Percentiles rank a stretch among this genome's conserved stretches.
These are phyloP conservation scores for Andrographis paniculata DNA, from an alignment of 305 asterid genomes.

Conservation along the genomic window DNA sequence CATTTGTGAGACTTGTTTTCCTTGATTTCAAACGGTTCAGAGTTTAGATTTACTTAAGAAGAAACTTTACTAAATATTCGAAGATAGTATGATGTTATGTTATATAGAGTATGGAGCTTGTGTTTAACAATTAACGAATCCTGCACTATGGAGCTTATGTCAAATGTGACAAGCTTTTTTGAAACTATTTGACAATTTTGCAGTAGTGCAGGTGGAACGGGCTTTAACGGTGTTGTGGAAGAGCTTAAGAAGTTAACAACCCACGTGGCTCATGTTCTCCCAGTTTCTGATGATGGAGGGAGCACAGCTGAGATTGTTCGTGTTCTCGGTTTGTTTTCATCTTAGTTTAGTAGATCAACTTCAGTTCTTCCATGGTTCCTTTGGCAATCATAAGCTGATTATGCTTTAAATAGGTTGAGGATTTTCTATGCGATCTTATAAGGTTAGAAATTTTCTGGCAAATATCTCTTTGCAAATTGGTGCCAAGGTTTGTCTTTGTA, in stretches of 20 bases:
- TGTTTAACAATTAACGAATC: no score
- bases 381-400: background rate
- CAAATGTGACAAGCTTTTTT: no score
- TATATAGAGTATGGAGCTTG: no score
- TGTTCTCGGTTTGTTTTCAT: conserved; percentile 69
- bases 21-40: no score
- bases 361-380: conserved; percentile 10
- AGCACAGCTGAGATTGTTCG: conserved; percentile 99
- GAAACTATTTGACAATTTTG: conserved; percentile 18
- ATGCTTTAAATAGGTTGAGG: conserved; percentile 2
- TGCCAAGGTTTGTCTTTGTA: no score
- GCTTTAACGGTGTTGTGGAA: conserved; percentile 95
- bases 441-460: no score
- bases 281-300: conserved; percentile 99
- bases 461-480: conserved; percentile 3
- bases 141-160: no score
- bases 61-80: no score
- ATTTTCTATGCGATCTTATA: no score
- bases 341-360: conserved; percentile 16
- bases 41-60: no score
- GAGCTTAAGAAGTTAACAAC: conserved; percentile 89
- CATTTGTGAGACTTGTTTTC: no score
- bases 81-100: no score
- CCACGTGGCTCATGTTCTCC: conserved; percentile 85
- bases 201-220: conserved; percentile 84